A percentile compares a stretch with the other conserved stretches of the same genome.
These are phyloP conservation scores for Solidago caesia DNA, from an alignment of 129 eudicot species.

Conservation along the genomic window DNA sequence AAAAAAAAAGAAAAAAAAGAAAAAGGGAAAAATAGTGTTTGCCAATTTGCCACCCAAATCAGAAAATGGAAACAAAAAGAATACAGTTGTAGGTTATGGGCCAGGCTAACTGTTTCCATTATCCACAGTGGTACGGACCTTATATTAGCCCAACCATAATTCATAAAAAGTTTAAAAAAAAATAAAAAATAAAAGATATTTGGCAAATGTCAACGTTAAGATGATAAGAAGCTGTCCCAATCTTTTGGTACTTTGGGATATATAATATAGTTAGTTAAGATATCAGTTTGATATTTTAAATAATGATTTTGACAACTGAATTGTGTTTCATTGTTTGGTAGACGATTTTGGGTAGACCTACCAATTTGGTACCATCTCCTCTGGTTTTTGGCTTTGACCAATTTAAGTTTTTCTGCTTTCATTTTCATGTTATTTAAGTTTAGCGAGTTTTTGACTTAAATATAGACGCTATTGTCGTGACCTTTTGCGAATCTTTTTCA, in stretches of 20 bases:
- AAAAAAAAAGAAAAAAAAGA: no score
- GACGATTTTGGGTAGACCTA: conserved; percentile 26
- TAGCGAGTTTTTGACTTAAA: no score
- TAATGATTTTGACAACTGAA: conserved; percentile 18
- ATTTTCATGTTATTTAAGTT: no score
- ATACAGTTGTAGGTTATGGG: not conserved
- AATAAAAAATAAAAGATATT: not conserved
- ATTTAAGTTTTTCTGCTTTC: not conserved
- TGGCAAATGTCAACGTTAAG: conserved; percentile 8
- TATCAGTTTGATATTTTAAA: conserved; percentile 13
- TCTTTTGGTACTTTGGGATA: not conserved
- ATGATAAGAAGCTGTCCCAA: conserved; percentile 2
- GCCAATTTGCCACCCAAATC: no score
- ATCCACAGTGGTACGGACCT: not conserved
- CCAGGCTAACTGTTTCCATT: not conserved
- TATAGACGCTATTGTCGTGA: no score
- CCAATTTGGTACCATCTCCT: conserved; percentile 16
- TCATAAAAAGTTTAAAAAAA: not conserved
- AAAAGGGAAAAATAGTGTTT: no score
- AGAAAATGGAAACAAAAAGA: not conserved
- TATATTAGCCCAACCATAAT: not conserved
- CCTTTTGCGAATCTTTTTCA: no score
- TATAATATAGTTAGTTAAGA: conserved; percentile 8
- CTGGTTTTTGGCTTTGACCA: not conserved
- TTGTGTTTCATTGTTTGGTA: conserved; percentile 21